Base-by-base conservation (phyloP, 2,329 filamentous ascomycete genomes). In the Pseudomassariella vexata region DNA sequence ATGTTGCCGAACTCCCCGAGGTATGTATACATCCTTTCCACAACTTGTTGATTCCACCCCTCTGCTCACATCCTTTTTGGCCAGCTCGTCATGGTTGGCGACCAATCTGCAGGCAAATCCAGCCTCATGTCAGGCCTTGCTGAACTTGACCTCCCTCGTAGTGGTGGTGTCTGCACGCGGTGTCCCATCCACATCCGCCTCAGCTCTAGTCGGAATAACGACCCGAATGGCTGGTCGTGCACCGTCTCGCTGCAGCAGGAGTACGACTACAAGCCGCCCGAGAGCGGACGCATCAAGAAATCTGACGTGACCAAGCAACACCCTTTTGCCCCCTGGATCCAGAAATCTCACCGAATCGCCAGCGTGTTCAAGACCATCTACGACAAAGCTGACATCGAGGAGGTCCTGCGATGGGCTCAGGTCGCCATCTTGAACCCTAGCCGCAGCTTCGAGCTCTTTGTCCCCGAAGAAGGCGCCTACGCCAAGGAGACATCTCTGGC, bases 81-180 rank as follows among this genome's bases (percentile, higher is more conserved):
- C n/a, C n/a, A n/a, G 44, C 77, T 94, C 8, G 83, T 90, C 5
- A 74, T 94, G 0, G 77, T 94, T 0, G 88, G 88, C 0, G 87
- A 94, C 29, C 88, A 95, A 48, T 85, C 77, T 1, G 82, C 86
- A 0, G 89, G 88, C 0, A 95, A 95, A 51, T 87, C 80, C 0
- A 87, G 47, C 22, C 32, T 56, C 10, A 56, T 56, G 53, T 66
- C 69, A 30, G 69, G 65, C 0, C 62, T 75, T 38, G 52, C 59
- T 2, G 74, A 72, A 7, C 79, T 84, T 32, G 70, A 72, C 22
- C 66, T 83, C 0, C 80, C 80, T 0, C 64, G 75, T 7, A 54
- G 49, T 21, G 52, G 49, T 16, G 53, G 53, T 18, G 53, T 56
- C 2, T 94, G 88, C 48, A 95, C 88, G 0, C 64, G 82, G 0